Evolutionary conservation across 345 rosid genomes (phyloP).

Genomic region (Ricinus communis): DNA sequence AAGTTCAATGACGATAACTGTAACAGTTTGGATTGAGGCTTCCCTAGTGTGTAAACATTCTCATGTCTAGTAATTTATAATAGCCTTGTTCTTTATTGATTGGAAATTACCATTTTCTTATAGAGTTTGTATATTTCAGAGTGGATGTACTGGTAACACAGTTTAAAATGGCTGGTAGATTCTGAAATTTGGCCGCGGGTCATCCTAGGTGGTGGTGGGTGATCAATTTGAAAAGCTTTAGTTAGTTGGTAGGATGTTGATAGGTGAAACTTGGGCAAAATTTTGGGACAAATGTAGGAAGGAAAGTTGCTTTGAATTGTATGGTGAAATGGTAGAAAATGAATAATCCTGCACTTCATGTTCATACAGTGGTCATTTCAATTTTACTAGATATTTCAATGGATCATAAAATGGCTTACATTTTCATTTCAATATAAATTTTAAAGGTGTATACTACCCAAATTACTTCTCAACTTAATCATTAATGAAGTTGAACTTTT

Average conservation of each 20-base stretch:
- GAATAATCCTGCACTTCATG: too few species aligned
- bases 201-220: neutral
- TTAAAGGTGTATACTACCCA: too few species aligned
- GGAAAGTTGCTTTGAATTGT: too few species aligned
- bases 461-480: too few species aligned
- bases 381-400: too few species aligned
- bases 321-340: too few species aligned
- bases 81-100: neutral
- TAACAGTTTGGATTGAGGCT: neutral
- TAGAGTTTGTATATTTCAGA: neutral
- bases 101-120: neutral
- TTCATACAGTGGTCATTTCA: too few species aligned
- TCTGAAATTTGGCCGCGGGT: neutral
- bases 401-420: too few species aligned
- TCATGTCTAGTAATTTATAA: neutral
- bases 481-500: too few species aligned
- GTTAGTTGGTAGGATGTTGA: neutral
- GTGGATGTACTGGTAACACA: neutral
- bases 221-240: neutral
- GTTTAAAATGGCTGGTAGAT: neutral
- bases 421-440: too few species aligned
- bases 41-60: neutral
- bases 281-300: too few species aligned
- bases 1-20: conserved; percentile 15
- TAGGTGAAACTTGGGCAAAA: too few species aligned